Base-by-base conservation (phyloP, 2,329 filamentous ascomycete species). In the Exophiala sp. region DNA sequence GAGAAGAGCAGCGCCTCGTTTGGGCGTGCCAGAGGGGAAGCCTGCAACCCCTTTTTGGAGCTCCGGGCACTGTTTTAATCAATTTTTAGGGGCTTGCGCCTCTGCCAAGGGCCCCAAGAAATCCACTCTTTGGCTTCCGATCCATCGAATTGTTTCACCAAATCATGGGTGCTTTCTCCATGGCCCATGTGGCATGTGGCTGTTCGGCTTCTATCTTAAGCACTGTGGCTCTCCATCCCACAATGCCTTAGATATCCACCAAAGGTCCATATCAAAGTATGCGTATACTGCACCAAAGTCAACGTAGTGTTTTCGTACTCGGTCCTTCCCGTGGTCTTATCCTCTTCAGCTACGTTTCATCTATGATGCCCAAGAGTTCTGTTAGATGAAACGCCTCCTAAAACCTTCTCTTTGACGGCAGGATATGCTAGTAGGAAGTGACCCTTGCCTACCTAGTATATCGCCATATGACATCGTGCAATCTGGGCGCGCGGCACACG, bases 151-250 rank as follows among this genome's bases (percentile, higher is more conserved):
- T 41, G 16, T 41, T 20, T 9, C 14, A 41, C 39, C 14, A 41
- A 29, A 29, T 29, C 1, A 29, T 29, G 24, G 5, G 7, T 18
- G 16, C 16, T 18, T 18, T 29, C 24, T 29, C 24, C 24, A 8
- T 5, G 5, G 24, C 24, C 41, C 41, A 32, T 29, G 21, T 42
- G 40, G 40, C 40, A 40, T n/a, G 40, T 43, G 41, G 41, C 41
- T 43, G 41, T 43, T 24, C 21, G 14, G 29, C 41, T 43, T 43
- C 41, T 43, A 43, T 43, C 41, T 43, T 43, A 43, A 43, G 41
- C 18, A 43, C 21, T 24, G n/a, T 20, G 8, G 38, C 38, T 20
- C 14, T 40, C 14, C 8, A 24, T 43, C 41, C 21, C 11, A 12
- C 35, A 12, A 38, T 12, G 11, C 14, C 14, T 38, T 4, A 38